Conservation (phyloP, 192 early-diverging fungal species). For the Dimargaris verticillata region DNA sequence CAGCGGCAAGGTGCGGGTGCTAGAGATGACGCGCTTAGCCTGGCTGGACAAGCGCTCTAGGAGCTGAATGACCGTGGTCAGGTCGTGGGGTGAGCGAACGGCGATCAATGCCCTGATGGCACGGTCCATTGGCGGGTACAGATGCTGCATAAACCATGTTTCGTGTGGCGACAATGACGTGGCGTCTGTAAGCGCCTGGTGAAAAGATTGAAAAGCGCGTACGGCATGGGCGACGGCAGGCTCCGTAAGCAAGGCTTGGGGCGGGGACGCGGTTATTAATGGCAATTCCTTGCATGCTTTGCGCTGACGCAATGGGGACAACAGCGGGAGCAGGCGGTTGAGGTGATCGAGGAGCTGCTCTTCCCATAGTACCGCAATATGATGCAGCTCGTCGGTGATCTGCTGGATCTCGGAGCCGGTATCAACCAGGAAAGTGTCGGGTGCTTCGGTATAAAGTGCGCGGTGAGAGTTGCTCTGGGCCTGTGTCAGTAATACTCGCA, state of each 20-base stretch:
- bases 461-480: no score
- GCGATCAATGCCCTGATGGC: background rate
- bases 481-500: no score
- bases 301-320: background rate
- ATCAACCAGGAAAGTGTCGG: no score
- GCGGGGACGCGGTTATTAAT: background rate
- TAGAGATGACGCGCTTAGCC: background rate
- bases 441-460: no score
- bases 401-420: no score
- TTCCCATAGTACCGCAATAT: background rate
- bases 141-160: background rate
- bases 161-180: background rate
- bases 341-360: background rate
- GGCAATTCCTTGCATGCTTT: background rate
- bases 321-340: background rate
- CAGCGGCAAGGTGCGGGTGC: background rate
- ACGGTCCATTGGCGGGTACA: background rate
- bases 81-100: background rate
- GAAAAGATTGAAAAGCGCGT: background rate
- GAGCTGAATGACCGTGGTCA: background rate
- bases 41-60: background rate
- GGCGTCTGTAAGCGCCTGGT: background rate
- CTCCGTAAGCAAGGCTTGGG: background rate
- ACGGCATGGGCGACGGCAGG: background rate
- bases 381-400: background rate